phyloP scores from a whole-genome alignment of 257 asterid species.

The Nicotiana knightiana region DNA sequence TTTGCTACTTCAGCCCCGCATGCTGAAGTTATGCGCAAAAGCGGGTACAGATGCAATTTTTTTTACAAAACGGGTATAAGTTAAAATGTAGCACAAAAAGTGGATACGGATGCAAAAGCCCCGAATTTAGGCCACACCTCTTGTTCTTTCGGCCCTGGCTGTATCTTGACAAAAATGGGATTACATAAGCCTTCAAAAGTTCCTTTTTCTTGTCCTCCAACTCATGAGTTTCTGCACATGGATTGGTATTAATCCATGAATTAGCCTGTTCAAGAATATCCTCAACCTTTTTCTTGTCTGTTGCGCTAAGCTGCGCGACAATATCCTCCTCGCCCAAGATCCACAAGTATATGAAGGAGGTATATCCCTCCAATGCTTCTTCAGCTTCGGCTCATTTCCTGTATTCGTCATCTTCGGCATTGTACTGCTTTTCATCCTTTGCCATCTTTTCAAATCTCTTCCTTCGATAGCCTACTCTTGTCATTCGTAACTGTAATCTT shows the following conservation, averaged over 20 bases:
- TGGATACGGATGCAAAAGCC: too few relatives aligned
- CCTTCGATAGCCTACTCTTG: constrained; percentile 6
- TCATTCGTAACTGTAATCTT: background rate
- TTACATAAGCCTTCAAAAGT: background rate
- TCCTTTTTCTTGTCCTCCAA: constrained; percentile 9
- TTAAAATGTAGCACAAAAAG: too few relatives aligned
- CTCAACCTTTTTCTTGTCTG: background rate
- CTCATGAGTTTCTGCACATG: constrained; percentile 1
- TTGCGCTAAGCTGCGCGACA: background rate
- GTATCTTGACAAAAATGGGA: constrained; percentile 1
- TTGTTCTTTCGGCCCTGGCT: background rate
- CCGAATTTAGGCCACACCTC: too few relatives aligned
- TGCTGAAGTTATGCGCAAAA: too few relatives aligned
- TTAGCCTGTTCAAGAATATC: background rate
- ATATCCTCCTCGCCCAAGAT: background rate
- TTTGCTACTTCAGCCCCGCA: too few relatives aligned
- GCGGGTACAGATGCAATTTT: too few relatives aligned
- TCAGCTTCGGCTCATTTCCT: background rate
- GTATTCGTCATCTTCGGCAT: background rate
- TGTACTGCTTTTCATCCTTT: constrained; percentile 10
- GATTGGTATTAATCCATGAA: background rate
- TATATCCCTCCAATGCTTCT: background rate
- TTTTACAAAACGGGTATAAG: too few relatives aligned
- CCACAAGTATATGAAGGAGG: too few relatives aligned
- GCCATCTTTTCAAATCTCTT: constrained; percentile 3